Evolutionary conservation across 1,284 basidiomycete genomes (phyloP), one percentile per base, ranked within the genome.

Genomic region (Cryptococcus jaspeensis): DNA sequence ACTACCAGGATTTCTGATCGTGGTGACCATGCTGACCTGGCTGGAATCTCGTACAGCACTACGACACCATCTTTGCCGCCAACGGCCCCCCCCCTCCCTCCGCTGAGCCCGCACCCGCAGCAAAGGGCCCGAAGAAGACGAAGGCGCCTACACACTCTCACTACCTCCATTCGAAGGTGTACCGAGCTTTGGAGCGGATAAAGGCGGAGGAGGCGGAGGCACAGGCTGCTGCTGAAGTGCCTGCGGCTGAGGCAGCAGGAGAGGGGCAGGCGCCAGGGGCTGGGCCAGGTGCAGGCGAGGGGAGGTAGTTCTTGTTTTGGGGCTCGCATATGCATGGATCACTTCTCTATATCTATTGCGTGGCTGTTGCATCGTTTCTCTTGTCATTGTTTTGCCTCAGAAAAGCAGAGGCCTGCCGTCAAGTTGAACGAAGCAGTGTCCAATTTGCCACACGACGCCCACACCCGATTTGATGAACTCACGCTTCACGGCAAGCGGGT

Each of bases 101-200:
- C 36, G 44, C 53, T 28, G 61, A 60, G 58, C 67, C 83, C n/a
- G 75, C 70, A 57, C 81, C 84, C 47, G 79, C 83, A 50, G 78
- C 82, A 23, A 43, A 61, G 46, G 45, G 55, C 44, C 52, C 64
- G 28, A 56, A 58, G 38, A 41, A 52, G 1, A 52, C 58, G 22
- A 71, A 72, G 63, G 64, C 62, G 18, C 65, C 70, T 20, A 69
- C 71, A 50, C 70, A 91, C 75, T 91, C 89, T 37, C 90, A 92
- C 77, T 99, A 99, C 79, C 82, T 99, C 25, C 94, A 97, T 75
- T 94, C 91, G 56, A 99, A 99, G 80, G 90, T 99, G 20, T 87
- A 93, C 46, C 85, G 95, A 48, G 95, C 96, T 20, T 84, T 88
- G 58, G 93, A 98, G 79, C 86, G 96, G 77, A 87, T 99, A 72